A percentile compares a stretch with the other conserved stretches of the same genome.
phyloP scores from a whole-genome alignment of 176 grass and related monocot genomes.

The Panicum miliaceum region DNA sequence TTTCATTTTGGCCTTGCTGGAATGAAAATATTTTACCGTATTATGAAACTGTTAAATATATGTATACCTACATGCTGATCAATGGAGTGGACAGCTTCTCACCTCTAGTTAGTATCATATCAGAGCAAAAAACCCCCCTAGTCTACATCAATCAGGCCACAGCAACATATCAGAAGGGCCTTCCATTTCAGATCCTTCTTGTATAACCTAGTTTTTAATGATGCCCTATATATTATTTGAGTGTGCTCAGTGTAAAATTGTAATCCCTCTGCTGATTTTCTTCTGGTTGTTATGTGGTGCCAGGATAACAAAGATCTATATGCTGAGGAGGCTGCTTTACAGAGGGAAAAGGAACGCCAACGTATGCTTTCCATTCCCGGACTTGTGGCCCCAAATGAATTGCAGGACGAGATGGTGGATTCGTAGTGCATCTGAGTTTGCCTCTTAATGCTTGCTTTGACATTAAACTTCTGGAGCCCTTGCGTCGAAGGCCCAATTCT shows the following conservation, averaged over 20 bases:
- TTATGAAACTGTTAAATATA: background rate
- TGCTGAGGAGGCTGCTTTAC: conserved; percentile 70
- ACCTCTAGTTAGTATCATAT: too few relatives aligned
- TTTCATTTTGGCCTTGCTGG: background rate
- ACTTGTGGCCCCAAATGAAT: conserved; percentile 74
- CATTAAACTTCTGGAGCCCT: conserved; percentile 23
- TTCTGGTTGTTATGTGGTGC: conserved; percentile 5
- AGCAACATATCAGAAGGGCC: background rate
- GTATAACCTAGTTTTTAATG: background rate
- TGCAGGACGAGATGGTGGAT: conserved; percentile 79
- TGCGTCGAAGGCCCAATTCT: background rate
- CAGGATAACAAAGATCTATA: conserved; percentile 86
- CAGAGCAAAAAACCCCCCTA: background rate
- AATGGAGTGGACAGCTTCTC: background rate
- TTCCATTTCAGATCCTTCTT: background rate
- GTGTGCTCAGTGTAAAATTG: background rate
- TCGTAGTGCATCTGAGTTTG: conserved; percentile 32
- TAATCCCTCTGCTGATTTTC: background rate
- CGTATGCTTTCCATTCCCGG: conserved; percentile 72
- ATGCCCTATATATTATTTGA: background rate
- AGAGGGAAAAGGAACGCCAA: conserved; percentile 65
- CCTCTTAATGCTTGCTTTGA: background rate
- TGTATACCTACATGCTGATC: background rate
- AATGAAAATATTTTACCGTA: background rate
- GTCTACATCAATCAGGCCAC: background rate